Percentiles rank a stretch among this genome's conserved stretches.
Evolutionary conservation across 805 yeast species (phyloP).

Genomic region (Wickerhamiella sorbophila): DNA sequence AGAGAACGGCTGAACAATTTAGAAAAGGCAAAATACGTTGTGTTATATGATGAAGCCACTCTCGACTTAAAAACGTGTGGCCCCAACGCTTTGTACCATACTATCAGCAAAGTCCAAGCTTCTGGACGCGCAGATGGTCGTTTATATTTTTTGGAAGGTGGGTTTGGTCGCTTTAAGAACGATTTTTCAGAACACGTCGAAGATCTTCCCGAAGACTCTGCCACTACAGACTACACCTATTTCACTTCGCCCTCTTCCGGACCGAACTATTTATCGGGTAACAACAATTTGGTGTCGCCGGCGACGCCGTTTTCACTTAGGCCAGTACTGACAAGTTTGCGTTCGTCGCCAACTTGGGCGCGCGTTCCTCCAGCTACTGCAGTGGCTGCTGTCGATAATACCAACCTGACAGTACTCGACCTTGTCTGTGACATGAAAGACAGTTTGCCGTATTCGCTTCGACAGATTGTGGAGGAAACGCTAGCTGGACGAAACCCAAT

Average conservation of each 20-base stretch:
- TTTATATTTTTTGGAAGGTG: slow-evolving; percentile 20
- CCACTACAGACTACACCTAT: neutral
- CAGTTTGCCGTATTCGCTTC: slow-evolving; percentile 43
- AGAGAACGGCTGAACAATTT: slow-evolving; percentile 17
- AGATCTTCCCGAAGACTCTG: neutral
- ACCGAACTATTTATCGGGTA: neutral
- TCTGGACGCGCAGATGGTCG: slow-evolving; percentile 8
- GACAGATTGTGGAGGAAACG: slow-evolving; percentile 24
- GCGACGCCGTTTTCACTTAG: slow-evolving; percentile 3
- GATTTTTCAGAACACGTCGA: slow-evolving; percentile 5
- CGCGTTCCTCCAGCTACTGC: neutral
- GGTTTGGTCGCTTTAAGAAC: slow-evolving; percentile 7
- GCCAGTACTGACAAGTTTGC: slow-evolving; percentile 6
- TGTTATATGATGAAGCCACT: slow-evolving; percentile 36
- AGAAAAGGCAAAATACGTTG: slow-evolving; percentile 19
- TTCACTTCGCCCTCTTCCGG: neutral
- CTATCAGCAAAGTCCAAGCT: slow-evolving; percentile 14
- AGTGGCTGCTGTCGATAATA: slow-evolving; percentile 11
- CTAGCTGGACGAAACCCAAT: slow-evolving; percentile 28
- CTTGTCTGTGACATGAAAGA: slow-evolving; percentile 8
- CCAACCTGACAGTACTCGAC: slow-evolving; percentile 9
- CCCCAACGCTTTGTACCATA: slow-evolving; percentile 16
- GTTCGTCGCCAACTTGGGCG: slow-evolving; percentile 1
- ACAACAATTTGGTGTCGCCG: neutral
- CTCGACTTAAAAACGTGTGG: slow-evolving; percentile 9